Percentiles rank a stretch among this genome's conserved stretches.
These are phyloP conservation scores for Clitoria ternatea DNA, from an alignment of 306 rosid genomes.

Conservation along the genomic window DNA sequence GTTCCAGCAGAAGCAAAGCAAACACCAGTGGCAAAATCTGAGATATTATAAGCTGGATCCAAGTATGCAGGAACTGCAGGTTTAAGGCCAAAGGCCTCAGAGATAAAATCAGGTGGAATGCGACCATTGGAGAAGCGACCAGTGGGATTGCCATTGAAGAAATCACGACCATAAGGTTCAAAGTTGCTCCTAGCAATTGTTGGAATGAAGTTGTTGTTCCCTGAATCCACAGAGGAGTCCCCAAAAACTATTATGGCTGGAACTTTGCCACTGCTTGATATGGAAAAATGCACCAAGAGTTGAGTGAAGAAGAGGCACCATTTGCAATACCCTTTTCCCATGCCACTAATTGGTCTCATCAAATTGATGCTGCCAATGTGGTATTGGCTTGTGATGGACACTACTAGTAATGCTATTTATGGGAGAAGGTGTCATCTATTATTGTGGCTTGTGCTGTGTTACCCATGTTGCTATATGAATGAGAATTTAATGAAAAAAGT, in stretches of 20 bases:
- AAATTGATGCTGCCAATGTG: background rate
- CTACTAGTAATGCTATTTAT: conserved; percentile 1
- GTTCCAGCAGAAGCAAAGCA: conserved; percentile 75
- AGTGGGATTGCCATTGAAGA: conserved; percentile 40
- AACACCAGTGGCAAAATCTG: conserved; percentile 59
- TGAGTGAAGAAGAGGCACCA: conserved; percentile 22
- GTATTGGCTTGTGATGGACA: background rate
- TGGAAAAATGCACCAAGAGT: background rate
- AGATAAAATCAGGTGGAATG: conserved; percentile 48
- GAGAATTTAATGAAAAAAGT: background rate
- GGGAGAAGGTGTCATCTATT: background rate
- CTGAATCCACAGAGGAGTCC: conserved; percentile 69
- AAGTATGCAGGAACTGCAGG: conserved; percentile 51
- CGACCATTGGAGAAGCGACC: conserved; percentile 64
- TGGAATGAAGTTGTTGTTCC: conserved; percentile 72
- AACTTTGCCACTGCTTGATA: conserved; percentile 32
- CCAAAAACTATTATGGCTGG: conserved; percentile 59
- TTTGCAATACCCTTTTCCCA: conserved; percentile 21
- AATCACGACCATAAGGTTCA: conserved; percentile 60
- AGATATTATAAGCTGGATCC: conserved; percentile 45
- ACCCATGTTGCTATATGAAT: background rate
- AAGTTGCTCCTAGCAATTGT: conserved; percentile 58
- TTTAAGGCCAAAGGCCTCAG: conserved; percentile 53
- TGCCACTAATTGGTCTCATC: background rate
- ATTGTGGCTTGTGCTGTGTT: background rate